A percentile compares a stretch with the other conserved stretches of the same genome.
phyloP scores from a whole-genome alignment of 306 rosid genomes.

The Mimosa pudica region DNA sequence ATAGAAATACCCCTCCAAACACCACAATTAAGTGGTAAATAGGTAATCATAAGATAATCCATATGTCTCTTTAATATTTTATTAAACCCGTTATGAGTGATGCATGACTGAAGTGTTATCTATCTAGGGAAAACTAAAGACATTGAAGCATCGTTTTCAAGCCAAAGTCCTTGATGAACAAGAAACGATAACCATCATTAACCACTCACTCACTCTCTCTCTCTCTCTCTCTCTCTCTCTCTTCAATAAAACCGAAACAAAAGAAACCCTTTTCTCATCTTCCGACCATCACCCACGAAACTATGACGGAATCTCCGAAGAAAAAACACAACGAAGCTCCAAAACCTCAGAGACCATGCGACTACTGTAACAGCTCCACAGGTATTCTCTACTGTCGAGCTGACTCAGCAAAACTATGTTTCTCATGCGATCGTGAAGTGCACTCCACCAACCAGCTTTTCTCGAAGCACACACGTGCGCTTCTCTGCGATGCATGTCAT shows the following conservation, averaged over 20 bases:
- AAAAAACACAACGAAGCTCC: background rate
- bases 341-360: constrained; percentile 43
- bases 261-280: background rate
- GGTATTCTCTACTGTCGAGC: constrained; percentile 86
- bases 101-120: too few relatives aligned
- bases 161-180: constrained; percentile 43
- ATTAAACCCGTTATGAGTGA: too few relatives aligned
- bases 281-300: background rate
- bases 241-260: too few relatives aligned
- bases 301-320: constrained; percentile 37
- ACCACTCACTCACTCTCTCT: background rate
- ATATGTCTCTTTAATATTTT: too few relatives aligned
- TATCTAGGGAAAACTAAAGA: background rate
- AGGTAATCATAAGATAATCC: too few relatives aligned
- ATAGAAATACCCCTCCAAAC: too few relatives aligned
- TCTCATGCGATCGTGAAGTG: constrained; percentile 79
- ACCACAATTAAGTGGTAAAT: too few relatives aligned
- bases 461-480: constrained; percentile 75
- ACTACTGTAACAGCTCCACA: constrained; percentile 57
- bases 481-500: constrained; percentile 72
- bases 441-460: constrained; percentile 84
- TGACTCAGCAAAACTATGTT: constrained; percentile 86
- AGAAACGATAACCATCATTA: constrained; percentile 41
- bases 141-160: background rate
- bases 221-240: background rate